Base-by-base conservation (phyloP, 1,139 yeast species). In the Yamadazyma aaseri region DNA sequence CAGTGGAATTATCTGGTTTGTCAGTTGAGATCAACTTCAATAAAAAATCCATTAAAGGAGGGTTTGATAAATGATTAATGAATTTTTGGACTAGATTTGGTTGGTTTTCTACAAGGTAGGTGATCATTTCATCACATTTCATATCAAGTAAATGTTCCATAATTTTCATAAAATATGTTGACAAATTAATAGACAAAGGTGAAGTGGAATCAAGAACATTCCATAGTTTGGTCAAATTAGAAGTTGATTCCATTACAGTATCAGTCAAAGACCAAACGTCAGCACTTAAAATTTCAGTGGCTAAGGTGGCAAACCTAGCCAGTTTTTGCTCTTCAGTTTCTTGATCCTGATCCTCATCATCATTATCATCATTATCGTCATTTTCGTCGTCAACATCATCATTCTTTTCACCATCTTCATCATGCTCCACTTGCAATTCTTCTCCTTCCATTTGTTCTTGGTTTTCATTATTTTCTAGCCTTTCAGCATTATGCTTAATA, bases 181-280 rank as follows among this genome's bases (percentile, higher is more conserved):
- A 89, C 28, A 86, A 71, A 40, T 78, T 74, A 46, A 87, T 85
- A 26, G 89, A 79, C 36, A 90, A 63, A 2, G 92, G 67, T n/a
- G 49, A 49, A 26, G 50, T 56, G 12, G 60, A 39, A 34, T 86
- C 95, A 43, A 92, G 70, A 15, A 90, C 70, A 17, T 77, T 62
- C 98, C 98, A 92, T 35, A 92, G 65, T 50, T 73, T 78, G 41
- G 77, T 76, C 44, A 94, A 60, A 33, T 86, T 70, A 13, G 68
- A 71, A 3, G 77, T 69, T 39, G 81, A 77, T 49, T 86, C 94
- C 83, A 92, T 83, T 32, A 92, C 81, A 1, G 96, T 81, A 49
- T 92, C 96, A 4, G 96, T 86, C 24, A 94, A 71, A 4, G 95
- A 85, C 97, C 97, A 92, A 6, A 89, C 94, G 53, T 92, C 97